A percentile compares a stretch with the other conserved stretches of the same genome.
Evolutionary conservation across 2,329 filamentous ascomycete species (phyloP).

Genomic region (Epichloe gansuensis): DNA sequence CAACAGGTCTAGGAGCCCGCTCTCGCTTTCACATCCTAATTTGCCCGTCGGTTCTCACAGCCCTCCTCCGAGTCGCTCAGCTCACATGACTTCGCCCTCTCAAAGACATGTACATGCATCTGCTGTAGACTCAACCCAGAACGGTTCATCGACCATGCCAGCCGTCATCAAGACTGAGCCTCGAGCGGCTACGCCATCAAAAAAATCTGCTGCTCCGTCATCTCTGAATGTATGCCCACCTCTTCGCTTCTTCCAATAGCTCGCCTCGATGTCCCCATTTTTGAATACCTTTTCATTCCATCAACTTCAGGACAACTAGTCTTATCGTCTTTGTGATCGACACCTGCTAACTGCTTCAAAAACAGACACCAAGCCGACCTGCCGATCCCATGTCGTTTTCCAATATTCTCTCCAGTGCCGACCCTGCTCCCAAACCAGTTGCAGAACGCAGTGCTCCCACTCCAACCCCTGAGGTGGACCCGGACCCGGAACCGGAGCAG

Average conservation of each 20-base stretch:
- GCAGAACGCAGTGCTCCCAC: conserved; percentile 28
- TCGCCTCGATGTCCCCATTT: neutral
- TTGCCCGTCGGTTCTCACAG: conserved; percentile 31
- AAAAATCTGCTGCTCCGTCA: conserved; percentile 23
- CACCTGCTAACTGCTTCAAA: neutral
- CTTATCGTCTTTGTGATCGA: conserved; percentile 7
- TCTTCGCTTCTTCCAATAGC: neutral
- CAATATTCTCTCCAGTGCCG: conserved; percentile 76
- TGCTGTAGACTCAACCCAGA: conserved; percentile 25
- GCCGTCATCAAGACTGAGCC: conserved; percentile 28
- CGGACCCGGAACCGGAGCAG: conserved; percentile 8
- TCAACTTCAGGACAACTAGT: neutral
- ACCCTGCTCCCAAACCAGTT: conserved; percentile 47
- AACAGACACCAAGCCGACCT: conserved; percentile 57
- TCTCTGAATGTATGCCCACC: conserved; percentile 26
- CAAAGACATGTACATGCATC: conserved; percentile 30
- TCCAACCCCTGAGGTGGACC: conserved; percentile 21
- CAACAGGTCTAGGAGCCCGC: conserved; percentile 35
- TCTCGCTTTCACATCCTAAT: conserved; percentile 37
- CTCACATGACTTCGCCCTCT: conserved; percentile 36
- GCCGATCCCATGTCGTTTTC: conserved; percentile 92
- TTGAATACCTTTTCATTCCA: neutral
- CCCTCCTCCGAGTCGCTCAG: conserved; percentile 25
- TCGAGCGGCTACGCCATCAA: conserved; percentile 27
- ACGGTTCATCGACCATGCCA: conserved; percentile 27